Evolutionary conservation across 345 rosid genomes (phyloP).

Genomic region (Mercurialis annua): DNA sequence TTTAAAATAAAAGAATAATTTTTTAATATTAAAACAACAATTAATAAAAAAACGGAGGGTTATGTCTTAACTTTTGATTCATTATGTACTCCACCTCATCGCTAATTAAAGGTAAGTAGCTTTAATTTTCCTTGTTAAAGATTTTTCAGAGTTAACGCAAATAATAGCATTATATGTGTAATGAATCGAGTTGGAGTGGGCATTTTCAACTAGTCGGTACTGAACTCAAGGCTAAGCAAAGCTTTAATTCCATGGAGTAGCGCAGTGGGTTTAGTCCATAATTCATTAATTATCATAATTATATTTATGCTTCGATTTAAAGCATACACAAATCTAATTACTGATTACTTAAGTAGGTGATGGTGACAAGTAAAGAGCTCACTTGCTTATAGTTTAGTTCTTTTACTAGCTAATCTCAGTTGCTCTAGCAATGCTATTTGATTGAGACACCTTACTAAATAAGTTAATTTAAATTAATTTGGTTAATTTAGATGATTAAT

Average conservation of each 20-base stretch:
- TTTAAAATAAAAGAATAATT: no score
- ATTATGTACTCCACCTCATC: no score
- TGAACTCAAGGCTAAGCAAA: constrained; percentile 25
- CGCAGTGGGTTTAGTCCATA: constrained; percentile 23
- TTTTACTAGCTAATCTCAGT: constrained; percentile 2
- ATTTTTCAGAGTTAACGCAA: not conserved
- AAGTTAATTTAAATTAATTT: not conserved
- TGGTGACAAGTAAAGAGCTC: constrained; percentile 12
- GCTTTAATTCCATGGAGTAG: constrained; percentile 15
- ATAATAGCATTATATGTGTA: no score
- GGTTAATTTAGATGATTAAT: not conserved
- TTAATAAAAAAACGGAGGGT: no score
- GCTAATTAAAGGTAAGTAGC: no score
- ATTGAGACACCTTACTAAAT: not conserved
- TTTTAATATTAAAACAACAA: no score
- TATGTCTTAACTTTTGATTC: no score
- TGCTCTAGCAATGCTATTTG: not conserved
- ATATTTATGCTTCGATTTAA: constrained; percentile 28
- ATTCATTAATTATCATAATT: constrained; percentile 25
- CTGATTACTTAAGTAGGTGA: constrained; percentile 26
- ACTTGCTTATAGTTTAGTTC: constrained; percentile 8
- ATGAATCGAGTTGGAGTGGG: not conserved
- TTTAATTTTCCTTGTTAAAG: not conserved
- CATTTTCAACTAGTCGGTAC: constrained; percentile 9
- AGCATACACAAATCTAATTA: constrained; percentile 26